Evolutionary conservation across 768 basidiomycete species (phyloP).

Genomic region (Cystobasidium ongulense): DNA sequence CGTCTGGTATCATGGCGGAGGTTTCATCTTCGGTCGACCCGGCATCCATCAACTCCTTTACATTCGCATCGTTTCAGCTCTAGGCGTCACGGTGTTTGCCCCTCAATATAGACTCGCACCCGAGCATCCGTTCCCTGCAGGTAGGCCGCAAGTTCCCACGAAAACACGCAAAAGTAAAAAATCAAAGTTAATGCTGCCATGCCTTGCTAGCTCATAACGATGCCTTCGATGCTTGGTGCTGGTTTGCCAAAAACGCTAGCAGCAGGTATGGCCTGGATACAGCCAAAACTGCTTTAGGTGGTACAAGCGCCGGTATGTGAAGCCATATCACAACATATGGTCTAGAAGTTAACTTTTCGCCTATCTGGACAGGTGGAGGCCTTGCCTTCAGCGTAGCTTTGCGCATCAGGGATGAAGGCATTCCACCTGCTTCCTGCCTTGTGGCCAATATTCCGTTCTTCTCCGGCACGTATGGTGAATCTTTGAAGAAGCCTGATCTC

Average conservation of each 20-base stretch:
- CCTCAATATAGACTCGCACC: slow-evolving; percentile 2
- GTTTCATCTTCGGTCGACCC: background rate
- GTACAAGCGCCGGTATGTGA: background rate
- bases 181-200: background rate
- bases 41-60: slow-evolving; percentile 3
- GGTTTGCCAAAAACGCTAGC: background rate
- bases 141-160: background rate
- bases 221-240: background rate
- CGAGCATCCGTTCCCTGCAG: background rate
- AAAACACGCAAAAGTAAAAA: background rate
- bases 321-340: background rate
- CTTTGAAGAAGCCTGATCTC: background rate
- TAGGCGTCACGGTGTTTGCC: slow-evolving; percentile 1
- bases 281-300: background rate
- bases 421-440: background rate
- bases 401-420: background rate
- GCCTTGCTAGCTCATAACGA: background rate
- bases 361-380: background rate
- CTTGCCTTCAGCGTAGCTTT: background rate
- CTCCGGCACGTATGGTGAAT: background rate
- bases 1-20: background rate
- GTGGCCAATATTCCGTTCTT: slow-evolving; percentile 1
- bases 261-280: background rate
- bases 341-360: background rate
- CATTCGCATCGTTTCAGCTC: background rate